A percentile compares a stretch with the other conserved stretches of the same genome.
Conservation (phyloP, 805 yeast genomes). For the Cyberlindnera nakhonratchasimensis region DNA sequence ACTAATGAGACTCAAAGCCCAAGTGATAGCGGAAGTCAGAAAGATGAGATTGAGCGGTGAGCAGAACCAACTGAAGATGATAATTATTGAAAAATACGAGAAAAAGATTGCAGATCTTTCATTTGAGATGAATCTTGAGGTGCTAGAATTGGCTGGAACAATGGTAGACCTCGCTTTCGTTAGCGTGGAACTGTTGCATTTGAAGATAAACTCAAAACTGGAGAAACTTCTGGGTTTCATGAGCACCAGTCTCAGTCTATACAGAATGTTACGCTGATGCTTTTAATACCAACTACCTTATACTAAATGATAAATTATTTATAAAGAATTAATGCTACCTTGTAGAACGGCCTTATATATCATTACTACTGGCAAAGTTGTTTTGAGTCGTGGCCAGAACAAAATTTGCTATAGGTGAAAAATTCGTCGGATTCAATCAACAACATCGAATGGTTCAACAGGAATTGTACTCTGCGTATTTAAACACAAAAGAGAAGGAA, state of each 20-base stretch:
- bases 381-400: too few species aligned
- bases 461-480: too few species aligned
- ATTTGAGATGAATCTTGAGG: slow-evolving; percentile 8
- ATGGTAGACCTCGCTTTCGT: slow-evolving; percentile 23
- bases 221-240: slow-evolving; percentile 17
- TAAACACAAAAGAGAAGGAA: not conserved
- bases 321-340: not conserved
- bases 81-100: slow-evolving; percentile 17
- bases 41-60: slow-evolving; percentile 7
- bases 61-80: slow-evolving; percentile 6
- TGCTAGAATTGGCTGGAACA: slow-evolving; percentile 17
- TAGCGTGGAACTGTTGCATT: slow-evolving; percentile 17
- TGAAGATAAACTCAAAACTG: slow-evolving; percentile 14
- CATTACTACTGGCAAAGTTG: too few species aligned
- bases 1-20: slow-evolving; percentile 9
- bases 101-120: slow-evolving; percentile 12
- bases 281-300: not conserved
- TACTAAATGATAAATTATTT: not conserved
- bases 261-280: slow-evolving; percentile 19
- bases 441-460: not conserved
- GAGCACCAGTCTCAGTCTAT: slow-evolving; percentile 18
- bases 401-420: too few species aligned
- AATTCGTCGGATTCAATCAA: slow-evolving; percentile 6
- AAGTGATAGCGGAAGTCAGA: slow-evolving; percentile 9
- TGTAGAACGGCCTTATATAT: too few species aligned